Evolutionary conservation across 2,329 filamentous ascomycete genomes (phyloP).

Genomic region (Fusarium nematophilum): DNA sequence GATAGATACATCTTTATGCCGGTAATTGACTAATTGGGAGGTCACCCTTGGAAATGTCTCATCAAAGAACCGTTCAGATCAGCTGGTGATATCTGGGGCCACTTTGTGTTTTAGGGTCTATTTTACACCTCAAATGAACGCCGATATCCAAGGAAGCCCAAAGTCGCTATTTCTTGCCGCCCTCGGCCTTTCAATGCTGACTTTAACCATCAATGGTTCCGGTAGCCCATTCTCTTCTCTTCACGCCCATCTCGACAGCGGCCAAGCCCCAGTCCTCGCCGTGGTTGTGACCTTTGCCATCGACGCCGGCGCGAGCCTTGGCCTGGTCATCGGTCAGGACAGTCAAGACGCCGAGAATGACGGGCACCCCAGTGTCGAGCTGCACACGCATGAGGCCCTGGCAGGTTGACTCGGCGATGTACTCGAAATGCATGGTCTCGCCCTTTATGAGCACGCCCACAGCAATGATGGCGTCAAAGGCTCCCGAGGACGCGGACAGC

Average conservation of each 20-base stretch:
- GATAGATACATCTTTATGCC: slow-evolving; percentile 46
- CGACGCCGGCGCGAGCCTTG: slow-evolving; percentile 81
- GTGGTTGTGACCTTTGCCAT: slow-evolving; percentile 82
- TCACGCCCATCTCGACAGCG: slow-evolving; percentile 92
- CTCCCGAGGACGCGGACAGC: slow-evolving; percentile 58
- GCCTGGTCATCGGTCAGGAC: slow-evolving; percentile 91
- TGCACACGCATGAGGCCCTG: slow-evolving; percentile 96
- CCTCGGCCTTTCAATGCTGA: background rate
- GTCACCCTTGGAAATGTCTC: slow-evolving; percentile 24
- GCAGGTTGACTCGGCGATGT: slow-evolving; percentile 91
- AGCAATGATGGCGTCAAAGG: slow-evolving; percentile 95
- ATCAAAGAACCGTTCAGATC: slow-evolving; percentile 10
- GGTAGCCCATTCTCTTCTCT: slow-evolving; percentile 84
- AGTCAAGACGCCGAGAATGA: slow-evolving; percentile 93
- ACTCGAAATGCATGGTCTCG: slow-evolving; percentile 99
- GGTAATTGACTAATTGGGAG: slow-evolving; percentile 47
- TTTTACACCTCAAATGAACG: background rate
- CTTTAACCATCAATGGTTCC: slow-evolving; percentile 66
- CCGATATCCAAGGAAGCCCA: slow-evolving; percentile 1
- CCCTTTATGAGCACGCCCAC: slow-evolving; percentile 98
- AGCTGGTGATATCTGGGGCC: slow-evolving; percentile 7
- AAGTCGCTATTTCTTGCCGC: slow-evolving; percentile 19
- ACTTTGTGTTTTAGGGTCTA: slow-evolving; percentile 1
- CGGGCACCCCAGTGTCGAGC: slow-evolving; percentile 86
- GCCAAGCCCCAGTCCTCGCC: slow-evolving; percentile 96